These are phyloP conservation scores for Fistulinella cinereoalba DNA, from an alignment of 1,284 basidiomycete genomes.

Conservation along the genomic window DNA sequence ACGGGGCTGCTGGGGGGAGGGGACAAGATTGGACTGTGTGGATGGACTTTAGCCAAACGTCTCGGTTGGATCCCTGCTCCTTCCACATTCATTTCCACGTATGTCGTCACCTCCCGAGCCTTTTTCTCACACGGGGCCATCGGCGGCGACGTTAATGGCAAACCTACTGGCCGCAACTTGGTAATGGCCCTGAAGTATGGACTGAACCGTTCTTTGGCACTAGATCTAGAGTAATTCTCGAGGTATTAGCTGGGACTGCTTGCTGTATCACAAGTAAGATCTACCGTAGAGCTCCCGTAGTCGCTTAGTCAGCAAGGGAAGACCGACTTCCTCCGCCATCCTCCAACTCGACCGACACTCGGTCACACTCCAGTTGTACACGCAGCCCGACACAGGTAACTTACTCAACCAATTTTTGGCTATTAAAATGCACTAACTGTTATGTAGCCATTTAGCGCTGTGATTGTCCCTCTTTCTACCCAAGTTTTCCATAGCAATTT, in stretches of 20 bases:
- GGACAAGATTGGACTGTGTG: too few relatives aligned
- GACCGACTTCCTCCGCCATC: slow-evolving; percentile 30
- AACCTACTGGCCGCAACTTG: too few relatives aligned
- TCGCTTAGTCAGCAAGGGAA: slow-evolving; percentile 31
- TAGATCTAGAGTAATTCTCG: too few relatives aligned
- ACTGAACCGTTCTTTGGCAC: too few relatives aligned
- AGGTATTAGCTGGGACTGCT: too few relatives aligned
- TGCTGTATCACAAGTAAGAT: neutral
- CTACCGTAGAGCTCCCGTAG: neutral
- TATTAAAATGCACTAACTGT: slow-evolving; percentile 8
- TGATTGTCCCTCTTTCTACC: slow-evolving; percentile 15
- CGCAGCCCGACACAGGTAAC: slow-evolving; percentile 13
- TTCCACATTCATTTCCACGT: too few relatives aligned
- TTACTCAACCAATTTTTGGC: neutral
- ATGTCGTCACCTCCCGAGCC: slow-evolving; percentile 1
- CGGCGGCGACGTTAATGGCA: too few relatives aligned
- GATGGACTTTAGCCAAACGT: too few relatives aligned
- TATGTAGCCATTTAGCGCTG: slow-evolving; percentile 11
- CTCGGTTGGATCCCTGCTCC: too few relatives aligned
- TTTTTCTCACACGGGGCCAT: slow-evolving; percentile 14
- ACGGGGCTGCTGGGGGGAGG: too few relatives aligned
- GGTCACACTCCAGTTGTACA: slow-evolving; percentile 10
- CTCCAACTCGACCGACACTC: slow-evolving; percentile 13
- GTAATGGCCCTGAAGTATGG: too few relatives aligned
- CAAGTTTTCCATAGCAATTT: slow-evolving; percentile 10